Percentiles rank a stretch among this genome's conserved stretches.
Evolutionary conservation across 495 filamentous ascomycete species (phyloP).

Genomic region (Venustampulla echinocandica): DNA sequence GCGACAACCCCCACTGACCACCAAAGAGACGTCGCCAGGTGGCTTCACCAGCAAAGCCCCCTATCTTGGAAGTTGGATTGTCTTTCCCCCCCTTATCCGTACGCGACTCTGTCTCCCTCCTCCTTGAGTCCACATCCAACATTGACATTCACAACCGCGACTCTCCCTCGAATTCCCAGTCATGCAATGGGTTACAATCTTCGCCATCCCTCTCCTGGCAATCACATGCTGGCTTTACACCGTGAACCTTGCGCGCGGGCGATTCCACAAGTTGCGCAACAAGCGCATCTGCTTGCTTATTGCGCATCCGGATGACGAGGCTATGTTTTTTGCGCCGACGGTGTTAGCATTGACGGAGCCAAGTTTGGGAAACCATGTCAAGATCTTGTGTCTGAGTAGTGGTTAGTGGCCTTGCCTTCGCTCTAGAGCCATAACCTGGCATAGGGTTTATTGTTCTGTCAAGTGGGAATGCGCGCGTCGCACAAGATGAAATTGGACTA

Average conservation of each 20-base stretch:
- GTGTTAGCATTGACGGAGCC: constrained; percentile 68
- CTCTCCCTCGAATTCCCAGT: no score
- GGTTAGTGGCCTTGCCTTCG: constrained; percentile 36
- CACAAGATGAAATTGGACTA: no score
- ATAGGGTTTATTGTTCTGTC: background rate
- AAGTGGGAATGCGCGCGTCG: background rate
- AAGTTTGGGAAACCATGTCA: constrained; percentile 74
- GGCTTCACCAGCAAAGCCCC: no score
- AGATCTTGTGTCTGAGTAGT: constrained; percentile 85
- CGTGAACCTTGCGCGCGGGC: constrained; percentile 37
- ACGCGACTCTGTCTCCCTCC: constrained; percentile 1
- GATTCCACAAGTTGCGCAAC: constrained; percentile 62
- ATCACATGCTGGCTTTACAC: constrained; percentile 49
- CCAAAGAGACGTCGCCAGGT: constrained; percentile 9
- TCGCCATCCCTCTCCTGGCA: constrained; percentile 53
- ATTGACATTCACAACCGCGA: background rate
- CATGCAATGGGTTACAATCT: constrained; percentile 25
- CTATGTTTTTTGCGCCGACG: constrained; percentile 96
- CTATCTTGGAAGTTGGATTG: no score
- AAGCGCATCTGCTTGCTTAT: constrained; percentile 86
- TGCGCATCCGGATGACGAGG: constrained; percentile 96
- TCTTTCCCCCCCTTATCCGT: constrained; percentile 14
- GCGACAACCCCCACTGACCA: background rate
- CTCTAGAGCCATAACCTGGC: background rate
- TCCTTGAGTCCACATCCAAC: background rate